Evolutionary conservation across 208 protist species (phyloP), one percentile per base, ranked within the genome.

Genomic region (Trypanosoma lewisi): DNA sequence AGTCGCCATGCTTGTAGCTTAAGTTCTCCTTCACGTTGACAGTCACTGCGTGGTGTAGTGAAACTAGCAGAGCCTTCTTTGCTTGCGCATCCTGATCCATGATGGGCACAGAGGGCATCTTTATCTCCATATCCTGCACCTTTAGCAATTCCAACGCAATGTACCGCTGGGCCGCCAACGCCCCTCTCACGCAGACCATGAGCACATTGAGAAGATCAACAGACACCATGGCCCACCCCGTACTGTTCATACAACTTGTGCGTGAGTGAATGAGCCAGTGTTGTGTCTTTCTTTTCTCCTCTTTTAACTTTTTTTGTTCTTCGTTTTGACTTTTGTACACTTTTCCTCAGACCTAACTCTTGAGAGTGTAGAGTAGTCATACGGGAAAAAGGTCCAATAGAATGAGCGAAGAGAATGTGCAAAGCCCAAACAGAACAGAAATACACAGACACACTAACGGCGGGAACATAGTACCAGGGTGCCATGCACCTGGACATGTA

Each of bases 121-220:
- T 27, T 6, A 56, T 30, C 30, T 48, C 28, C 14, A 70, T 17
- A 7, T 33, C 12, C 11, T 48, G 27, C 27, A 77, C 2, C 16
- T 51, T 2, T 7, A 71, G 61, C 9, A 89, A 57, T 36, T 85
- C 70, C 16, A 76, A 41, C 44, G 71, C 69, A 14, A 84, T 80
- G 57, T 89, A 82, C 37, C 66, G 75, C 66, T 89, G 83, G 9
- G 77, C 77, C 0, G 71, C 78, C 23, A 85, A 33, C 9, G 69
- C 55, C 7, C 67, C 78, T 0, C 57, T 37, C 16, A 72, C 68
- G 67, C 78, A 85, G 8, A 83, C 71, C n/a, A 48, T 44, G 3
- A 89, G 44, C 14, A 85, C 28, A 25, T 85, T 49, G 25, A 65
- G 41, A 16, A 89, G 33, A 52, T 83, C 66, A 21, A 85, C 50